A percentile compares a stretch with the other conserved stretches of the same genome.
These are phyloP conservation scores for Plantago major DNA, from an alignment of 257 asterid genomes.

Conservation along the genomic window DNA sequence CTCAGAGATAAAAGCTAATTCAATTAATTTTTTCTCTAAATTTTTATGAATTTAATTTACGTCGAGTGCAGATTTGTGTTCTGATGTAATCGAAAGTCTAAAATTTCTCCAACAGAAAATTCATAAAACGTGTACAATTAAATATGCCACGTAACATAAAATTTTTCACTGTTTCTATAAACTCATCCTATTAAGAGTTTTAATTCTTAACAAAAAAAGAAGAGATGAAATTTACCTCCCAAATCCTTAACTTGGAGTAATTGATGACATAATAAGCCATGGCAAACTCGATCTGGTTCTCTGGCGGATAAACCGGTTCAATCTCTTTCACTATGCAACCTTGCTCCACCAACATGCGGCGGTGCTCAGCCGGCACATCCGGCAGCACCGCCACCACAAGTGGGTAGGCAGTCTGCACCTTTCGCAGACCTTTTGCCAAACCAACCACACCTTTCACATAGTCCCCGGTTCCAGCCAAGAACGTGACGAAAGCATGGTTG, in stretches of 20 bases:
- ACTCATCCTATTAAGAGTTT: no score
- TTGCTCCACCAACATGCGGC: conserved; percentile 45
- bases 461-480: conserved; percentile 49
- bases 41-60: no score
- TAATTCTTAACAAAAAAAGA: not conserved
- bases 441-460: conserved; percentile 57
- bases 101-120: no score
- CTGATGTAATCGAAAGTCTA: no score
- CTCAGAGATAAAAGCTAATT: no score
- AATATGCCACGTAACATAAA: no score
- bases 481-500: conserved; percentile 49
- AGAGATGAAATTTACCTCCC: conserved; percentile 37
- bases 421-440: conserved; percentile 46
- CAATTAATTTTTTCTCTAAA: no score
- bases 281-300: conserved; percentile 47
- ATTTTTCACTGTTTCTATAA: no score
- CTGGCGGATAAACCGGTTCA: conserved; percentile 47
- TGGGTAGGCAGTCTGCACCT: conserved; percentile 36
- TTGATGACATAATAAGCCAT: conserved; percentile 56
- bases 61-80: no score
- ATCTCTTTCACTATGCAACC: conserved; percentile 49
- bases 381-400: conserved; percentile 56
- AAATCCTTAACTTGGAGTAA: conserved; percentile 54
- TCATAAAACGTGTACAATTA: no score
- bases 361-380: conserved; percentile 53